Conservation (phyloP, 768 basidiomycete genomes). For the Hygrocybe punicea region DNA sequence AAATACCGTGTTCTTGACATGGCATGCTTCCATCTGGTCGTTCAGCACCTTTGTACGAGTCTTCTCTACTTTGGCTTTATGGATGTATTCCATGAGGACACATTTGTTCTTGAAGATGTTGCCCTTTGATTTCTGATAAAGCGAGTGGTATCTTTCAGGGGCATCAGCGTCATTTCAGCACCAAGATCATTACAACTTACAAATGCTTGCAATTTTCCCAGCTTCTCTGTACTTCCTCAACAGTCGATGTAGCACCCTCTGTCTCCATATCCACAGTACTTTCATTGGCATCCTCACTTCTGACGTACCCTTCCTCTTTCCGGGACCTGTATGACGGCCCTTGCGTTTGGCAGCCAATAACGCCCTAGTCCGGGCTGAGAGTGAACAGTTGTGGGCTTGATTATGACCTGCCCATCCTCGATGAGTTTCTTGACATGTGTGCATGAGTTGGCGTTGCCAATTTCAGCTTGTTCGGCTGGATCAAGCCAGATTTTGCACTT, state of each 20-base stretch:
- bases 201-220: constrained; percentile 99
- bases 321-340: constrained; percentile 95
- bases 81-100: no score
- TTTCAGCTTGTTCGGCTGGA: constrained; percentile 95
- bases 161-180: constrained; percentile 5
- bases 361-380: constrained; percentile 90
- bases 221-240: constrained; percentile 98
- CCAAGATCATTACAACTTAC: constrained; percentile 59
- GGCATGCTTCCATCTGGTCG: no score
- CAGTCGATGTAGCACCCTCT: constrained; percentile 90
- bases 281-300: constrained; percentile 98
- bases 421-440: constrained; percentile 97
- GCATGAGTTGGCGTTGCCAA: constrained; percentile 98
- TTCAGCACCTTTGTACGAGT: no score
- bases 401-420: constrained; percentile 93
- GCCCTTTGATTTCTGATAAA: constrained; percentile 99
- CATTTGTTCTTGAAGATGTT: constrained; percentile 99
- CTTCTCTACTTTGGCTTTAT: no score
- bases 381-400: constrained; percentile 93
- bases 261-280: no score
- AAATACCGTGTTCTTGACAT: constrained; percentile 96
- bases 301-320: constrained; percentile 98
- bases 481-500: constrained; percentile 99
- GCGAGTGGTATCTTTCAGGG: constrained; percentile 80
- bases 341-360: constrained; percentile 96